Evolutionary conservation across 2,329 filamentous ascomycete genomes (phyloP), one percentile per base, ranked within the genome.

Genomic region (Thelonectria discophora): DNA sequence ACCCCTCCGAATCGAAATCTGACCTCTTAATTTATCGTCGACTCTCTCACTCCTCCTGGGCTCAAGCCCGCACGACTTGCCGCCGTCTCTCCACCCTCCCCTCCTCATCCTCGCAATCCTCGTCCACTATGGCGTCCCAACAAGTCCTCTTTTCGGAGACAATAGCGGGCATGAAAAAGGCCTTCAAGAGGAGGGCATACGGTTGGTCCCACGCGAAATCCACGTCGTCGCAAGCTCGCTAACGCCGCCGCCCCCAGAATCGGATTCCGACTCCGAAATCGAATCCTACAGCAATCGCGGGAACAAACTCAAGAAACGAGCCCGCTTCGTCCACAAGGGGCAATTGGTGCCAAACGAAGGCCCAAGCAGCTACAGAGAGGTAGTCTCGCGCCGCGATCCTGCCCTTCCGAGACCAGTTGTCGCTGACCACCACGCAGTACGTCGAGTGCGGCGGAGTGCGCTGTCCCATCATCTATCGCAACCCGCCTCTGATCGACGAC

Each of bases 261-360:
- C 89, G 69, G 91, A 94, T 74, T 92, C 90, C 60, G 92, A 94
- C 76, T 88, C 88, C 62, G 85, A 87, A 56, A 88, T 93, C 69
- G 84, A 88, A 62, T 83, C 85, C 69, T 86, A 85, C 69, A 90
- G 88, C 59, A 93, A 93, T 76, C 88, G 91, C 72, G 90, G 90
- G 63, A 87, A 92, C 76, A 94, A 94, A 75, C 82, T 94, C 47
- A 92, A 93, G 81, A 90, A 88, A 75, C 85, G 87, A 69, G 88
- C 91, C 46, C 85, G 87, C 68, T 91, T 91, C 73, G 85, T 90
- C 47, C 88, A 86, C 69, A 83, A 88, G 72, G 90, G 90, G 60
- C 88, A 89, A 70, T 81, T 93, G 65, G 87, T 90, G 45, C 84
- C 87, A 24, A 84, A 88, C 1, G 84, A 83, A 27, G 90, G 89